A percentile compares a stretch with the other conserved stretches of the same genome.
These are phyloP conservation scores for Rhynchospora tenuis DNA, from an alignment of 176 grass and related monocot species.

Conservation along the genomic window DNA sequence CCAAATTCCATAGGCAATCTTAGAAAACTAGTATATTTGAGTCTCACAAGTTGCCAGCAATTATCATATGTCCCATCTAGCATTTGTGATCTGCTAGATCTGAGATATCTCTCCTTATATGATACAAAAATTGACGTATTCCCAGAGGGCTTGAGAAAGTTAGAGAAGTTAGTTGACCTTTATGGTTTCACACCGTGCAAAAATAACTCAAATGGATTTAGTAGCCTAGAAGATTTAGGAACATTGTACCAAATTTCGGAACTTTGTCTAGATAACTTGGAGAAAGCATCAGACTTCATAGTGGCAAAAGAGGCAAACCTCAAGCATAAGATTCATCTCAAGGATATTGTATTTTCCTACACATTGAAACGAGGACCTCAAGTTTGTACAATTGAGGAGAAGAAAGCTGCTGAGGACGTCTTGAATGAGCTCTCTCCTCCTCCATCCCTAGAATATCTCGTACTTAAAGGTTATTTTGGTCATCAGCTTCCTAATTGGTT, in stretches of 20 bases:
- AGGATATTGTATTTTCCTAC: background rate
- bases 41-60: background rate
- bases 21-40: slow-evolving; percentile 25
- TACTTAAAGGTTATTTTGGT: background rate
- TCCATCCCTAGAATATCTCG: background rate
- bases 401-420: background rate
- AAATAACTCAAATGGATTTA: background rate
- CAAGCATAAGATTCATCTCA: background rate
- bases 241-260: slow-evolving; percentile 10
- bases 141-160: slow-evolving; percentile 27
- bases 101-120: background rate
- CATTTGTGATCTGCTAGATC: background rate
- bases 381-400: background rate
- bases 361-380: background rate
- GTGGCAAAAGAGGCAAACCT: background rate
- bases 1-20: slow-evolving; percentile 23
- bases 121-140: background rate
- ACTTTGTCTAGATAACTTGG: slow-evolving; percentile 3
- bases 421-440: background rate
- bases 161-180: slow-evolving; percentile 18
- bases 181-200: slow-evolving; percentile 6
- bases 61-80: slow-evolving; percentile 11
- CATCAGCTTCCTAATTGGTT: background rate
- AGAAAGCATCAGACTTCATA: background rate
- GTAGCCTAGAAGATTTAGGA: slow-evolving; percentile 23